Evolutionary conservation across 2,329 filamentous ascomycete species (phyloP).

Genomic region (Ophiostoma ulmi): DNA sequence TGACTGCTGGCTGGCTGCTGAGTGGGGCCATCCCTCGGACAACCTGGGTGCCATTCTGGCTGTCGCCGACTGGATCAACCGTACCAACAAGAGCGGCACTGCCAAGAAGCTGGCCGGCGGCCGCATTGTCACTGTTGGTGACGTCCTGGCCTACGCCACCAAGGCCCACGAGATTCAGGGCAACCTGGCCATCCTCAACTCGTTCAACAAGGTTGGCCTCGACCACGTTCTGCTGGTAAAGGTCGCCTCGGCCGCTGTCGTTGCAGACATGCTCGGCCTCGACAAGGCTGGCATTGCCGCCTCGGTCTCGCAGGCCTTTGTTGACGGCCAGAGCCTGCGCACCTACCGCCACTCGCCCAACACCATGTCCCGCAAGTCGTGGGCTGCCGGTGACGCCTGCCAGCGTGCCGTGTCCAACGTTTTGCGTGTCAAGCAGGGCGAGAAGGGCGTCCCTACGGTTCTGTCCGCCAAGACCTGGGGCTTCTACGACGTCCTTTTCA

Average conservation of each 20-base stretch:
- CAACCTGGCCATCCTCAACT: constrained; percentile 93
- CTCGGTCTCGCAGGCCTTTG: constrained; percentile 94
- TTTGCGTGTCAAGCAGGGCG: constrained; percentile 85
- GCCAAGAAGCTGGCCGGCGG: constrained; percentile 61
- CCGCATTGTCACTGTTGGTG: constrained; percentile 81
- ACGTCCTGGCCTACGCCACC: constrained; percentile 96
- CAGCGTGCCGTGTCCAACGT: constrained; percentile 89
- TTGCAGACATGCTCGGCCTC: constrained; percentile 91
- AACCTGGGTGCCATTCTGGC: constrained; percentile 96
- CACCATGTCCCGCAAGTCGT: constrained; percentile 99
- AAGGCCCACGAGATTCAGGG: constrained; percentile 99
- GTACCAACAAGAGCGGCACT: constrained; percentile 60
- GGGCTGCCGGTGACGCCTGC: constrained; percentile 97
- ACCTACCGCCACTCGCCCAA: constrained; percentile 97
- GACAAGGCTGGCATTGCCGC: constrained; percentile 87
- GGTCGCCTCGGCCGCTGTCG: constrained; percentile 89
- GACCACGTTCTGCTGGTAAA: constrained; percentile 98
- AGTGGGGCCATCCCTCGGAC: constrained; percentile 98
- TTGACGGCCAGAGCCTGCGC: constrained; percentile 90
- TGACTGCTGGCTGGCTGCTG: constrained; percentile 89
- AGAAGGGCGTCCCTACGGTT: constrained; percentile 85
- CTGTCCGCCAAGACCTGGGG: constrained; percentile 92
- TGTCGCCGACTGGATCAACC: constrained; percentile 94
- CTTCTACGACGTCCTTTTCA: constrained; percentile 98
- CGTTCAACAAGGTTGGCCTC: constrained; percentile 95